phyloP scores from a whole-genome alignment of 2,329 filamentous ascomycete species.

The Periconia digitata region DNA sequence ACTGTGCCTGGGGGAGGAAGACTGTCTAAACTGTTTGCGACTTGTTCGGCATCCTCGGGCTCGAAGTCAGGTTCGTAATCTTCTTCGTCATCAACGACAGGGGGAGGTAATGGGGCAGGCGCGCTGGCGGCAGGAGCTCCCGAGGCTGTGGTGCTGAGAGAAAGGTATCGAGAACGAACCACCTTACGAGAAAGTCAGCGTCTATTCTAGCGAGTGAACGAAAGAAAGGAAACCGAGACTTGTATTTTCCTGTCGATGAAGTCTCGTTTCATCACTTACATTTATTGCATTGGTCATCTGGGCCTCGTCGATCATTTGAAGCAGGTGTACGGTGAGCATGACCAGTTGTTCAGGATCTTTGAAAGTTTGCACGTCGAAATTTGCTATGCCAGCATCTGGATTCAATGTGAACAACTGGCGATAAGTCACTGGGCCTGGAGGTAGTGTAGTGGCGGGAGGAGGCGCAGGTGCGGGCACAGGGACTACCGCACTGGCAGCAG shows the following conservation, averaged over 20 bases:
- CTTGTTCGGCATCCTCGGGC: conserved; percentile 75
- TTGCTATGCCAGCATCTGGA: conserved; percentile 69
- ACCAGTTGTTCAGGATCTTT: conserved; percentile 71
- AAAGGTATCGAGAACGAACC: conserved; percentile 46
- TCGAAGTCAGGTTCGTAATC: conserved; percentile 91
- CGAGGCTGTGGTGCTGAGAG: conserved; percentile 35
- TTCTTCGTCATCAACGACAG: conserved; percentile 73
- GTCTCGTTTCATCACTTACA: conserved; percentile 49
- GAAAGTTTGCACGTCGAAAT: conserved; percentile 81
- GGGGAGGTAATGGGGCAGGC: conserved; percentile 35
- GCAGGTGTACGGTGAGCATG: conserved; percentile 77
- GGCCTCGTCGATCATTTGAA: conserved; percentile 70
- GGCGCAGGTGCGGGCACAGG: conserved; percentile 21
- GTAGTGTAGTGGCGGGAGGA: conserved; percentile 67
- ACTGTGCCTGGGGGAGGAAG: conserved; percentile 61
- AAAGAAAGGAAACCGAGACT: no score
- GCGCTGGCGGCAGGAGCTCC: conserved; percentile 23
- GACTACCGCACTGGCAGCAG: background rate
- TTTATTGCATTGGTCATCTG: conserved; percentile 73
- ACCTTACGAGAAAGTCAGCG: conserved; percentile 32
- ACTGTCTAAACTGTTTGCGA: conserved; percentile 74
- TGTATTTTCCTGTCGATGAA: background rate
- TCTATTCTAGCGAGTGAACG: no score
- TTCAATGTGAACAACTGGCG: conserved; percentile 88
- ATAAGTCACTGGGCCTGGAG: conserved; percentile 73